Conservation (phyloP, 2,329 filamentous ascomycete genomes). For the Hymenoscyphus infarciens region DNA sequence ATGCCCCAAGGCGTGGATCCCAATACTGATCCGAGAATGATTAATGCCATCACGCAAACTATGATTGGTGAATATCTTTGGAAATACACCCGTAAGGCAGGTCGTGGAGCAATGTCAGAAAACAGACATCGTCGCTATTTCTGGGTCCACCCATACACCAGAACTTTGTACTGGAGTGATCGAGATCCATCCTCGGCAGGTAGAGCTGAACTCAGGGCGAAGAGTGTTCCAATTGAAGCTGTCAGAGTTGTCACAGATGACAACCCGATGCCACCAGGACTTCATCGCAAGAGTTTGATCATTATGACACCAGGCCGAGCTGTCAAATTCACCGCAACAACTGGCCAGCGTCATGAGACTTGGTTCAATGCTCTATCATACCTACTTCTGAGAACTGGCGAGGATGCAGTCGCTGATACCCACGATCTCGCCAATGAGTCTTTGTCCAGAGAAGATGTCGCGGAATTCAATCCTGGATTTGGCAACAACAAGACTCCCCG, state of each 20-base stretch:
- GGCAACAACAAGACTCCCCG: slow-evolving; percentile 47
- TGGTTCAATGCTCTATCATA: slow-evolving; percentile 99
- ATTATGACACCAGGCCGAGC: slow-evolving; percentile 84
- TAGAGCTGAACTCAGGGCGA: slow-evolving; percentile 70
- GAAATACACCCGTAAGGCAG: slow-evolving; percentile 96
- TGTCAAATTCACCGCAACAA: slow-evolving; percentile 92
- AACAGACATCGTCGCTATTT: slow-evolving; percentile 94
- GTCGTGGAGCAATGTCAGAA: slow-evolving; percentile 82
- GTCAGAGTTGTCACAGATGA: slow-evolving; percentile 87
- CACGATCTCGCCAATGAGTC: slow-evolving; percentile 54
- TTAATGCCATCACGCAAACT: slow-evolving; percentile 96
- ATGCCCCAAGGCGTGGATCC: slow-evolving; percentile 59
- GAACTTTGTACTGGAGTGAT: slow-evolving; percentile 95
- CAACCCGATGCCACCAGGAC: slow-evolving; percentile 89
- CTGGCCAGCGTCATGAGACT: slow-evolving; percentile 90
- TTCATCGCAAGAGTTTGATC: slow-evolving; percentile 90
- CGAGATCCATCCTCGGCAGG: slow-evolving; percentile 74
- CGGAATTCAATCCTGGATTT: slow-evolving; percentile 74
- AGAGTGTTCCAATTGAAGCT: slow-evolving; percentile 91
- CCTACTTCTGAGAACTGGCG: slow-evolving; percentile 73
- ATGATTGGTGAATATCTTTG: slow-evolving; percentile 99
- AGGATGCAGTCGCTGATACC: slow-evolving; percentile 53
- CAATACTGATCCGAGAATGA: slow-evolving; percentile 92
- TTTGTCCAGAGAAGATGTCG: slow-evolving; percentile 59
- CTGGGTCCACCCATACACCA: slow-evolving; percentile 97